Base-by-base conservation (phyloP, 306 rosid species). In the Mimosa pudica region DNA sequence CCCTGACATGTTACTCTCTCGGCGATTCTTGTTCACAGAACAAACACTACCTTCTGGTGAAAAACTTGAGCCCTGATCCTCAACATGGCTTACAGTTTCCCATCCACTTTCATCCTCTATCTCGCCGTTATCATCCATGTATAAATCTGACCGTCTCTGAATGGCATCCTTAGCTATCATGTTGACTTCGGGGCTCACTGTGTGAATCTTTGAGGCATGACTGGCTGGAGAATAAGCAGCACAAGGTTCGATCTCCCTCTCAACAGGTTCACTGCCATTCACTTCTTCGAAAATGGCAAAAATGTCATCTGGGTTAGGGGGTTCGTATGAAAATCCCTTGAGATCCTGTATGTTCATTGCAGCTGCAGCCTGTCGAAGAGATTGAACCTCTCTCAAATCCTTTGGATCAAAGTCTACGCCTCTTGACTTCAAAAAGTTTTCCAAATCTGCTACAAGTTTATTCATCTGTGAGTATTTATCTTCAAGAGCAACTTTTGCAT, bases 101-200 rank as follows among this genome's bases (percentile, higher is more conserved):
- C 98, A 94, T 78, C 97, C 98, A 86, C 98, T 94, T 82, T 91
- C 98, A 73, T 94, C 97, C 57, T 92, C 97, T 42, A 90, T 57
- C 35, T 92, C 97, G 55, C 89, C 88, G 63, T 87, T 86, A 44
- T 87, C 87, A 78, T 87, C 90, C 68, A 83, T 48, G 68, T 51
- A 92, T 60, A 79, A 73, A 81, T 80, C 83, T 3, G 87, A 42
- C 73, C 73, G 83, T 77, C 89, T 85, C 82, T 83, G 96, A 72
- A 85, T 76, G 74, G 77, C 70, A 76, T 79, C 82, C 87, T 79
- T 86, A 77, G 74, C 82, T 49, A 81, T 80, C 71, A 71, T 66
- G 42, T 87, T 83, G 54, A 74, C 90, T 79, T 89, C 92, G 44
- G 96, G 97, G 82, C 93, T 91, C 81, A 77, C 89, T 0, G 86